Evolutionary conservation across 2,329 filamentous ascomycete genomes (phyloP).

Genomic region (Furcasterigmium furcatum): DNA sequence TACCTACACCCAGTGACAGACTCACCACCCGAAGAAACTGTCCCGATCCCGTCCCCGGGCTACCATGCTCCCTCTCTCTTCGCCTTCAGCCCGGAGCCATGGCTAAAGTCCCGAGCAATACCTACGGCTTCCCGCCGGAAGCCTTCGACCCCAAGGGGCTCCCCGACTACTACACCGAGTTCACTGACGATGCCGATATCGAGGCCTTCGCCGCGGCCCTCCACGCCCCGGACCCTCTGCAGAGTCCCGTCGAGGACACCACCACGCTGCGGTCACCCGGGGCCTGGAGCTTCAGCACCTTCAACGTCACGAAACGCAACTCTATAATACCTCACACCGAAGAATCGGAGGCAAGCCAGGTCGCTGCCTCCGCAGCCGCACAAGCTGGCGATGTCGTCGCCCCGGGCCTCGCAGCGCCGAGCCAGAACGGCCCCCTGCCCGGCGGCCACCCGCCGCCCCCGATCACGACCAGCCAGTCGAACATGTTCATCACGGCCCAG

Average conservation of each 20-base stretch:
- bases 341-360: slow-evolving; percentile 28
- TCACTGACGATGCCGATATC: slow-evolving; percentile 70
- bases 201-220: slow-evolving; percentile 78
- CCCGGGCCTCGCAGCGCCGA: slow-evolving; percentile 6
- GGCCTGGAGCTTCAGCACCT: slow-evolving; percentile 34
- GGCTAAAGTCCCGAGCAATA: slow-evolving; percentile 15
- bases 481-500: slow-evolving; percentile 77
- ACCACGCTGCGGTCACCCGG: slow-evolving; percentile 36
- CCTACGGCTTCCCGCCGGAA: slow-evolving; percentile 57
- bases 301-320: slow-evolving; percentile 37
- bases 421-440: slow-evolving; percentile 3
- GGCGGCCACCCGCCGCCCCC: slow-evolving; percentile 8
- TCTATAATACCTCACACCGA: slow-evolving; percentile 25
- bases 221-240: slow-evolving; percentile 72
- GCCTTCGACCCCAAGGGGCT: slow-evolving; percentile 67
- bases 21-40: neutral
- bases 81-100: slow-evolving; percentile 10
- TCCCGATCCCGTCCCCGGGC: too few species aligned
- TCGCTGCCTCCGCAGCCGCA: slow-evolving; percentile 33
- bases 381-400: slow-evolving; percentile 27
- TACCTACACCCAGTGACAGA: too few species aligned
- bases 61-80: slow-evolving; percentile 8
- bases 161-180: slow-evolving; percentile 78
- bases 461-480: slow-evolving; percentile 23
- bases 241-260: slow-evolving; percentile 54